phyloP scores from a whole-genome alignment of 192 early-diverging fungal genomes.

The Geranomyces variabilis region DNA sequence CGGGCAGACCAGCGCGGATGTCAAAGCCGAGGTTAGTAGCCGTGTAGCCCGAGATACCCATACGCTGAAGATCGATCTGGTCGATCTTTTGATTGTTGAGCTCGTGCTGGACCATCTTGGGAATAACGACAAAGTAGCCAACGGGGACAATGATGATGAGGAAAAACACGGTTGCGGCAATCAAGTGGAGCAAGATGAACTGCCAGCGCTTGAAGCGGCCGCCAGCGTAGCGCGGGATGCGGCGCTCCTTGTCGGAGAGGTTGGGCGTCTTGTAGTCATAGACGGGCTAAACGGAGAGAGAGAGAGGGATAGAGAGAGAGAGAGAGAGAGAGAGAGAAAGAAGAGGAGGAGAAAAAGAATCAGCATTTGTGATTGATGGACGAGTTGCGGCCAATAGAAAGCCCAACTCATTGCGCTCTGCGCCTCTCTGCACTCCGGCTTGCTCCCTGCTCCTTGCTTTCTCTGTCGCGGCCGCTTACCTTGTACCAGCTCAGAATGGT shows the following conservation, averaged over 20 bases:
- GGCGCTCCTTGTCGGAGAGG: constrained; percentile 35
- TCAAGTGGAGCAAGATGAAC: constrained; percentile 35
- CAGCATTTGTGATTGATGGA: neutral
- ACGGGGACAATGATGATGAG: constrained; percentile 31
- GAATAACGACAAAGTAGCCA: constrained; percentile 44
- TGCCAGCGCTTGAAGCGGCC: constrained; percentile 37
- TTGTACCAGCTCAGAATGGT: constrained; percentile 20
- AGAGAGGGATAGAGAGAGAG: neutral
- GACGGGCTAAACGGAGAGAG: constrained; percentile 12
- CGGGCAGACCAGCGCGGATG: constrained; percentile 22
- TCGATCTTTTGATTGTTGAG: constrained; percentile 31
- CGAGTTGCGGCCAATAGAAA: too few relatives aligned
- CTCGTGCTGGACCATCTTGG: constrained; percentile 35
- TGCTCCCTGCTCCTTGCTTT: neutral
- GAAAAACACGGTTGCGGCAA: constrained; percentile 18
- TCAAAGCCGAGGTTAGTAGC: constrained; percentile 23
- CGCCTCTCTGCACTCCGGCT: too few relatives aligned
- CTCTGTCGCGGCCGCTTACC: constrained; percentile 20
- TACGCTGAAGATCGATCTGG: constrained; percentile 21
- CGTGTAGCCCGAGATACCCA: constrained; percentile 27
- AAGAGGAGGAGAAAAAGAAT: neutral
- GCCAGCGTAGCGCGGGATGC: constrained; percentile 33
- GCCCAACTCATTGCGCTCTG: too few relatives aligned
- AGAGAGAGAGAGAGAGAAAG: neutral
- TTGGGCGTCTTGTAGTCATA: constrained; percentile 38